phyloP scores from a whole-genome alignment of 2,329 filamentous ascomycete species.

The Fusarium illudens region DNA sequence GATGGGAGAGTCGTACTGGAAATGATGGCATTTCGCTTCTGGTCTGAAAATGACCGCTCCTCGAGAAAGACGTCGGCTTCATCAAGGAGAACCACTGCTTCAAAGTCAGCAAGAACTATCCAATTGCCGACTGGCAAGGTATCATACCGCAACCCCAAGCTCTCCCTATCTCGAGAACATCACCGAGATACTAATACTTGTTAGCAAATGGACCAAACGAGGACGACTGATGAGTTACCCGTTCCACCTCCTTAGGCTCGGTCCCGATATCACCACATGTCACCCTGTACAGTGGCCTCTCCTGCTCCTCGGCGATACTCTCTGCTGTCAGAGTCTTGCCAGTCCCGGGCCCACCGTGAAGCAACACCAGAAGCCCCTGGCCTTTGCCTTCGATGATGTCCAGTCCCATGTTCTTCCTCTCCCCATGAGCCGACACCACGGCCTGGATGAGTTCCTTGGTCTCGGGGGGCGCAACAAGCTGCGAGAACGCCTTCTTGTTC shows the following conservation, averaged over 20 bases:
- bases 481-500: conserved; percentile 18
- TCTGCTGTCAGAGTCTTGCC: conserved; percentile 29
- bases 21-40: conserved; percentile 8
- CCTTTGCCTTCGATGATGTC: conserved; percentile 22
- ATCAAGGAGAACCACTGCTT: background rate
- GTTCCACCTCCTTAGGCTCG: conserved; percentile 24
- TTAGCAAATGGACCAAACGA: background rate
- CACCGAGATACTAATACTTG: conserved; percentile 14
- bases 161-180: conserved; percentile 21
- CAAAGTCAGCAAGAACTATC: background rate
- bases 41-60: conserved; percentile 7
- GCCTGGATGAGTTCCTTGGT: conserved; percentile 17
- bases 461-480: conserved; percentile 8
- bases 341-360: background rate
- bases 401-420: background rate
- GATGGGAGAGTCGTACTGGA: background rate
- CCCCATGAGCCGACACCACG: conserved; percentile 14
- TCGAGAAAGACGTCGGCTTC: conserved; percentile 22
- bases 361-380: conserved; percentile 1
- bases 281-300: conserved; percentile 28
- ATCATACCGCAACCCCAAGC: conserved; percentile 19
- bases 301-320: conserved; percentile 26
- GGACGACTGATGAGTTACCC: background rate
- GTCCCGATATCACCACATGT: conserved; percentile 32
- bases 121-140: background rate